These are phyloP conservation scores for Corymbia citriodora DNA, from an alignment of 441 rosid genomes.

Conservation along the genomic window DNA sequence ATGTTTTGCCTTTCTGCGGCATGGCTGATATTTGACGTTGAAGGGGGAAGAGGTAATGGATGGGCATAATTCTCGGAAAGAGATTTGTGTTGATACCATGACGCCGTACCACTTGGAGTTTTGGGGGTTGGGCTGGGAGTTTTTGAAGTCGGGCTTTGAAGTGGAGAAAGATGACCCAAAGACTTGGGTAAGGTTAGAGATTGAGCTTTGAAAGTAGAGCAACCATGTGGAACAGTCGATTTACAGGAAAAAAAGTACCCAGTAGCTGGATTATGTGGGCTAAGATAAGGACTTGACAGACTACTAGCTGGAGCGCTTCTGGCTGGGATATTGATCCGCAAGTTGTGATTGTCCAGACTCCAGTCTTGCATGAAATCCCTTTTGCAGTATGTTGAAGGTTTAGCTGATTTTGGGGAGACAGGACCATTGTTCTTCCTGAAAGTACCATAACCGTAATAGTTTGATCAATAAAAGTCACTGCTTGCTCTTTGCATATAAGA, in stretches of 20 bases:
- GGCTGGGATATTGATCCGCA: conserved; percentile 20
- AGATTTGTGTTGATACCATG: conserved; percentile 12
- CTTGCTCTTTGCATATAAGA: neutral
- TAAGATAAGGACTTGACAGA: conserved; percentile 39
- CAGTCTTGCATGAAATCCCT: conserved; percentile 6
- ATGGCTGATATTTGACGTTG: conserved; percentile 13
- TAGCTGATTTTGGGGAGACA: conserved; percentile 4
- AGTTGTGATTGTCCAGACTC: conserved; percentile 16
- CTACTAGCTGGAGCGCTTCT: conserved; percentile 50
- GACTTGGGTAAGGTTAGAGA: conserved; percentile 14
- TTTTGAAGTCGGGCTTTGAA: conserved; percentile 24
- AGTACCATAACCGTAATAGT: neutral
- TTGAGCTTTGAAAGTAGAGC: conserved; percentile 17
- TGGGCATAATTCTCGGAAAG: conserved; percentile 24
- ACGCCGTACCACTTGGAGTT: conserved; percentile 9
- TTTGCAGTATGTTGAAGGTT: neutral
- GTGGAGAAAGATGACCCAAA: conserved; percentile 25
- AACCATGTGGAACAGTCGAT: neutral
- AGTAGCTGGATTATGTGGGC: conserved; percentile 30
- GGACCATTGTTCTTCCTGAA: conserved; percentile 25
- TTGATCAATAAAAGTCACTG: neutral
- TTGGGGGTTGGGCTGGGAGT: conserved; percentile 8
- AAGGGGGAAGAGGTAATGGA: conserved; percentile 69
- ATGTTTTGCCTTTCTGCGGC: conserved; percentile 23
- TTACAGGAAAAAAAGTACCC: conserved; percentile 16